phyloP scores from a whole-genome alignment of 1,139 yeast species.

The Chernovozyma sophiae-reginae region DNA sequence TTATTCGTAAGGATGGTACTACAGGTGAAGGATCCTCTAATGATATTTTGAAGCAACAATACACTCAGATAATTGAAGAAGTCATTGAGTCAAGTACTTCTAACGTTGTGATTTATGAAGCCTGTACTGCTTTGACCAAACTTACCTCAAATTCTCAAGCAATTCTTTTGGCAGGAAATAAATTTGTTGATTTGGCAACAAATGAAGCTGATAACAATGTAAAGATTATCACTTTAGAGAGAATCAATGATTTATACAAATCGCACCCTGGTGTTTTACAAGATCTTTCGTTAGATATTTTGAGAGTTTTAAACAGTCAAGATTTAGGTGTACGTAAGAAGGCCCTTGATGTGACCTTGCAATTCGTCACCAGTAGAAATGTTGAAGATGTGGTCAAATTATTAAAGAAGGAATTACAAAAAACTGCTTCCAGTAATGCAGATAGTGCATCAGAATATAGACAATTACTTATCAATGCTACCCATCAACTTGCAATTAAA shows the following conservation, averaged over 20 bases:
- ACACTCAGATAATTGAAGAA: slow-evolving; percentile 68
- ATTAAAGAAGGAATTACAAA: slow-evolving; percentile 85
- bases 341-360: slow-evolving; percentile 78
- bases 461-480: slow-evolving; percentile 81
- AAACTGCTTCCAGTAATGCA: slow-evolving; percentile 61
- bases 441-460: slow-evolving; percentile 85
- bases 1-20: slow-evolving; percentile 77
- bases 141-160: slow-evolving; percentile 68
- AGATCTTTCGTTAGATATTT: slow-evolving; percentile 79
- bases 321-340: slow-evolving; percentile 88
- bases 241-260: slow-evolving; percentile 72
- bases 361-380: slow-evolving; percentile 79
- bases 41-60: slow-evolving; percentile 64
- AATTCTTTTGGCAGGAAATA: slow-evolving; percentile 71
- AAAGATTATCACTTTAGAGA: slow-evolving; percentile 85
- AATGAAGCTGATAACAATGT: slow-evolving; percentile 93
- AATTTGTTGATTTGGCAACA: slow-evolving; percentile 83
- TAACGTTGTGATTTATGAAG: slow-evolving; percentile 84
- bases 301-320: slow-evolving; percentile 80
- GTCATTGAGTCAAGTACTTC: slow-evolving; percentile 66
- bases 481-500: slow-evolving; percentile 83
- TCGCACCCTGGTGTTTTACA: slow-evolving; percentile 81
- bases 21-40: slow-evolving; percentile 22
- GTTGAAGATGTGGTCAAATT: slow-evolving; percentile 92
- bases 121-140: slow-evolving; percentile 78